phyloP scores from a whole-genome alignment of 2,329 filamentous ascomycete genomes.

The Trematosphaeria pertusa region DNA sequence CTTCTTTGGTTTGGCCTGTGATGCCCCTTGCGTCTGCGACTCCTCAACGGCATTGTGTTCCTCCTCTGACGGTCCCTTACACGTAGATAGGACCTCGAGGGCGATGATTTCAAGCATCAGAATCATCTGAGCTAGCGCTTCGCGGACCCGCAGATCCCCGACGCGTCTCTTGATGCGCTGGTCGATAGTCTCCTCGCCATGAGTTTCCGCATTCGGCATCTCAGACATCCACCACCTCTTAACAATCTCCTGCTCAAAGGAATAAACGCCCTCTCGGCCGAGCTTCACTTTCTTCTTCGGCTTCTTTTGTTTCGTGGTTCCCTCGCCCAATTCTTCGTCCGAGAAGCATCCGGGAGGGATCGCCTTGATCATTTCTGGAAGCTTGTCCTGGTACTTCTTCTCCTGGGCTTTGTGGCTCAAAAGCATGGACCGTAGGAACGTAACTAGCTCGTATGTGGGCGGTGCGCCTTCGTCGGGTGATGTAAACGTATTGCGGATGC shows the following conservation, averaged over 20 bases:
- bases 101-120: conserved; percentile 78
- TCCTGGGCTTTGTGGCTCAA: conserved; percentile 72
- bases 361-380: conserved; percentile 70
- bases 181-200: conserved; percentile 44
- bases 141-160: conserved; percentile 72
- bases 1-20: conserved; percentile 42
- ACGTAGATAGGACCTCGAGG: conserved; percentile 61
- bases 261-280: conserved; percentile 74
- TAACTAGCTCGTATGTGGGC: conserved; percentile 68
- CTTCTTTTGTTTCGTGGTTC: conserved; percentile 47
- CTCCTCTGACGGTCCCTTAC: conserved; percentile 38
- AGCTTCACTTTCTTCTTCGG: conserved; percentile 57
- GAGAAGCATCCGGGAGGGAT: conserved; percentile 53
- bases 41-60: conserved; percentile 21
- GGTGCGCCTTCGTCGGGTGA: conserved; percentile 66
- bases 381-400: conserved; percentile 78
- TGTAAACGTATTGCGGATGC: conserved; percentile 74
- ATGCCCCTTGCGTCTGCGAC: conserved; percentile 20
- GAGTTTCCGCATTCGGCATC: conserved; percentile 47
- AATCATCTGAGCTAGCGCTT: conserved; percentile 83
- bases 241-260: conserved; percentile 69
- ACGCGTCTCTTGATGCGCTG: conserved; percentile 67
- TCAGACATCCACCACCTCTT: conserved; percentile 71
- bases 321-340: conserved; percentile 50
- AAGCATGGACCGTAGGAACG: conserved; percentile 73